A percentile compares a stretch with the other conserved stretches of the same genome.
Conservation (phyloP, 169 alveolate species). For the Plasmodium malariae region DNA sequence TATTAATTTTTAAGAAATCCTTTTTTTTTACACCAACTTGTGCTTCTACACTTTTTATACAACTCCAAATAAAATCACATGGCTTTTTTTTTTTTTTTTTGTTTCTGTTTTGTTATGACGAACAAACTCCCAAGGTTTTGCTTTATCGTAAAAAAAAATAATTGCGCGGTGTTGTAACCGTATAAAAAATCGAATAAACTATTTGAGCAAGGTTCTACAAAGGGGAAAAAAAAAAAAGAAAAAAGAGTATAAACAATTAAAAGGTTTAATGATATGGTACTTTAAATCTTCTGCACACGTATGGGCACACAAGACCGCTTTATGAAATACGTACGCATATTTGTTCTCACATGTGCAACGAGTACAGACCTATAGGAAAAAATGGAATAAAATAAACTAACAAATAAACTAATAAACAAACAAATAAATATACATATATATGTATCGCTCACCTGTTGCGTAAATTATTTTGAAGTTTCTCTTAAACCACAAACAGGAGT, state of each 20-base stretch:
- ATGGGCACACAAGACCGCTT: too few relatives aligned
- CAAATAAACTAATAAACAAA: too few relatives aligned
- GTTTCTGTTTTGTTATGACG: not conserved
- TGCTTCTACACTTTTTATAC: too few relatives aligned
- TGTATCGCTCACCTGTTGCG: constrained; percentile 10
- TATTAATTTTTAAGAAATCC: too few relatives aligned
- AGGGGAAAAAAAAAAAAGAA: not conserved
- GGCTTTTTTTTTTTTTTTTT: constrained; percentile 7
- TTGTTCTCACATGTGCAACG: too few relatives aligned
- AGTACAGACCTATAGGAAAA: too few relatives aligned
- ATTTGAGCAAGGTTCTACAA: constrained; percentile 19
- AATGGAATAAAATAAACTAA: too few relatives aligned
- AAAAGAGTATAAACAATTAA: not conserved
- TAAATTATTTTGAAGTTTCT: constrained; percentile 3
- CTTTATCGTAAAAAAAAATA: constrained; percentile 26
- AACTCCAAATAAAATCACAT: not conserved
- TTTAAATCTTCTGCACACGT: too few relatives aligned
- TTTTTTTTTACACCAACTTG: too few relatives aligned
- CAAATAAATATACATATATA: not conserved
- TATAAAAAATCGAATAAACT: constrained; percentile 12
- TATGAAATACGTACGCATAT: too few relatives aligned
- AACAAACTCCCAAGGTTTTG: constrained; percentile 15
- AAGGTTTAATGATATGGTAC: too few relatives aligned
- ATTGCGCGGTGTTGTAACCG: constrained; percentile 42
- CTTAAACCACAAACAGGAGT: not conserved